Evolutionary conservation across 225 moss, liverwort and hornwort species (phyloP).

Genomic region (Physcomitrium patens): DNA sequence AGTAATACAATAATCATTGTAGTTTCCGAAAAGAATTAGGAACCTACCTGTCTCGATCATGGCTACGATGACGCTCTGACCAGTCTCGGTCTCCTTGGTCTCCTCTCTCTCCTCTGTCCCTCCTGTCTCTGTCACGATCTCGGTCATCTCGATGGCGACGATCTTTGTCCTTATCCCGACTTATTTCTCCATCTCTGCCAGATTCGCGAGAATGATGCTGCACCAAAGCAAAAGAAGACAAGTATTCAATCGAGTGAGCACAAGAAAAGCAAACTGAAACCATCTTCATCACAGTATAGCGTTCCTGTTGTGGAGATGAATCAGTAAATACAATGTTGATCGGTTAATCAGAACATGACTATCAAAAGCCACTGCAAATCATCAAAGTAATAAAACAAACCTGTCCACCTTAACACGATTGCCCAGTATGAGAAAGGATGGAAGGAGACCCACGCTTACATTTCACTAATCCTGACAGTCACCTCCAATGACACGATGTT

Average conservation of each 20-base stretch:
- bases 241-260: slow-evolving; percentile 29
- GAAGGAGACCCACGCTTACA: slow-evolving; percentile 60
- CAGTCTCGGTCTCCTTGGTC: slow-evolving; percentile 52
- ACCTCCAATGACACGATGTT: slow-evolving; percentile 63
- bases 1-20: not conserved
- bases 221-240: slow-evolving; percentile 34
- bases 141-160: slow-evolving; percentile 85
- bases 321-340: slow-evolving; percentile 40
- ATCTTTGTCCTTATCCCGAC: slow-evolving; percentile 74
- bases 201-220: slow-evolving; percentile 93
- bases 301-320: slow-evolving; percentile 10
- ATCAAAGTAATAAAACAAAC: slow-evolving; percentile 49
- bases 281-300: too few species aligned
- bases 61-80: slow-evolving; percentile 60
- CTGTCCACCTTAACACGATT: slow-evolving; percentile 57
- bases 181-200: slow-evolving; percentile 80
- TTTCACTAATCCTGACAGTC: slow-evolving; percentile 63
- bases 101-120: slow-evolving; percentile 45
- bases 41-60: slow-evolving; percentile 77
- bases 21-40: not conserved
- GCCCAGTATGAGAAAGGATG: slow-evolving; percentile 54
- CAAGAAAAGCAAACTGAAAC: not conserved
- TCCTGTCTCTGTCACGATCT: slow-evolving; percentile 64
- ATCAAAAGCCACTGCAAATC: slow-evolving; percentile 45
- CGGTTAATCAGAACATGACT: slow-evolving; percentile 45